Percentiles rank a stretch among this genome's conserved stretches.
phyloP scores from a whole-genome alignment of 352 stramenopile genomes.

The Thalassiosira oceanica region DNA sequence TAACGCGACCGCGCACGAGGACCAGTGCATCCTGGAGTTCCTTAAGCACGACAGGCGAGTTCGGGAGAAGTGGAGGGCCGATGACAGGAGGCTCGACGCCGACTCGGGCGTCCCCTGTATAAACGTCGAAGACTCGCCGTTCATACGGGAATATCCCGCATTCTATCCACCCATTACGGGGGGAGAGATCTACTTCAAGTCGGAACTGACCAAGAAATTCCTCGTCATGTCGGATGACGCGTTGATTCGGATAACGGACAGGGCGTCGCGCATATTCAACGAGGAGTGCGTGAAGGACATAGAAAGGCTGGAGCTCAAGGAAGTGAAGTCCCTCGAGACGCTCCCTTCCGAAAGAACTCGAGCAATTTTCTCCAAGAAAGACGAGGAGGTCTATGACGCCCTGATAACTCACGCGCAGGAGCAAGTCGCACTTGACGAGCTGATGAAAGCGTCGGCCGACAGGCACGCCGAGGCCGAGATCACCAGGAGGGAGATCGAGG shows the following conservation, averaged over 20 bases:
- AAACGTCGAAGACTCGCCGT: background rate
- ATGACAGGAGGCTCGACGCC: constrained; percentile 6
- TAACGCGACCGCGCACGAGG: constrained; percentile 53
- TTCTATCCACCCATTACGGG: constrained; percentile 21
- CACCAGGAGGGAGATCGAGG: constrained; percentile 29
- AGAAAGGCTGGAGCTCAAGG: constrained; percentile 1
- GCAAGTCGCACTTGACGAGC: constrained; percentile 61
- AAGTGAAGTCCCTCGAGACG: constrained; percentile 5
- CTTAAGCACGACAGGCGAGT: constrained; percentile 8
- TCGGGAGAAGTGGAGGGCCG: background rate
- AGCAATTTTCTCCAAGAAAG: background rate
- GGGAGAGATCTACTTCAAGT: constrained; percentile 30
- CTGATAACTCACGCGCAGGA: constrained; percentile 36
- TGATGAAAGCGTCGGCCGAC: constrained; percentile 53
- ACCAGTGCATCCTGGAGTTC: constrained; percentile 41
- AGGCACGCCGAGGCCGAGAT: constrained; percentile 67
- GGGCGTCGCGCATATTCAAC: constrained; percentile 24
- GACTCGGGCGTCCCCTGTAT: constrained; percentile 2
- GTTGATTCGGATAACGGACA: constrained; percentile 42
- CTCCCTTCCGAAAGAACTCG: background rate
- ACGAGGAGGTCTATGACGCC: constrained; percentile 13
- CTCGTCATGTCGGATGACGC: constrained; percentile 70
- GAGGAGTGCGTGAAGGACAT: constrained; percentile 11
- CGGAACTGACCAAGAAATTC: constrained; percentile 38
- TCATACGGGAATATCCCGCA: constrained; percentile 5